phyloP scores from a whole-genome alignment of 2,329 filamentous ascomycete genomes.

The Colletotrichum cereale region DNA sequence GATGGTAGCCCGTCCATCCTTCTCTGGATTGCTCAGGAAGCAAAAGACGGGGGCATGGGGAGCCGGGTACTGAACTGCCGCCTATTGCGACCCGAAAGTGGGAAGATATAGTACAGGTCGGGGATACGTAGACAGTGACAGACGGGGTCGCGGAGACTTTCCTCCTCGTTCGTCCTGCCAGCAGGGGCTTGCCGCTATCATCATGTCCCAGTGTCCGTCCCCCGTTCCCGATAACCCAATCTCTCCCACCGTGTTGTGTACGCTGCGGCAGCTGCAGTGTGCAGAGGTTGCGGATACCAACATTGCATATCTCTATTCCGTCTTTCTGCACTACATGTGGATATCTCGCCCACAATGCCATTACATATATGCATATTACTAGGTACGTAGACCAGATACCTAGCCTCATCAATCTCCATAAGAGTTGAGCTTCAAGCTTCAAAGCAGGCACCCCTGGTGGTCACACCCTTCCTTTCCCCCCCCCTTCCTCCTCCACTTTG shows the following conservation, averaged over 20 bases:
- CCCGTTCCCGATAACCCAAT: neutral
- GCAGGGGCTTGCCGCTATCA: slow-evolving; percentile 31
- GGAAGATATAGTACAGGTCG: slow-evolving; percentile 11
- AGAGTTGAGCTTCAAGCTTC: slow-evolving; percentile 5
- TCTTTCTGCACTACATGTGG: neutral
- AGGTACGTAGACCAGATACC: neutral
- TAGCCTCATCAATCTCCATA: slow-evolving; percentile 27
- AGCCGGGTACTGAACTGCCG: neutral
- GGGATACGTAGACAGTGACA: slow-evolving; percentile 22
- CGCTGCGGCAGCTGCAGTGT: neutral
- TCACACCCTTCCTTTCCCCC: too few species aligned
- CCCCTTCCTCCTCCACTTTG: slow-evolving; percentile 32
- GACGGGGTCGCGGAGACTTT: neutral
- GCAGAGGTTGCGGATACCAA: neutral
- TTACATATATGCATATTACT: neutral
- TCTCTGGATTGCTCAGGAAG: neutral
- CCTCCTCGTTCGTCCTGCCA: slow-evolving; percentile 2
- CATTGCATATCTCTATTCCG: neutral
- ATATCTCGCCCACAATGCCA: too few species aligned
- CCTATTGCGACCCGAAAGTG: slow-evolving; percentile 17
- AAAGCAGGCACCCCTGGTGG: slow-evolving; percentile 13
- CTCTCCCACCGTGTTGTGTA: neutral
- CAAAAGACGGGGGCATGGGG: slow-evolving; percentile 16
- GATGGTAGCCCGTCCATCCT: slow-evolving; percentile 25
- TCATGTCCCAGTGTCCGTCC: slow-evolving; percentile 3